Evolutionary conservation across 2,329 filamentous ascomycete species (phyloP).

Genomic region (Trichoderma endophyticum): DNA sequence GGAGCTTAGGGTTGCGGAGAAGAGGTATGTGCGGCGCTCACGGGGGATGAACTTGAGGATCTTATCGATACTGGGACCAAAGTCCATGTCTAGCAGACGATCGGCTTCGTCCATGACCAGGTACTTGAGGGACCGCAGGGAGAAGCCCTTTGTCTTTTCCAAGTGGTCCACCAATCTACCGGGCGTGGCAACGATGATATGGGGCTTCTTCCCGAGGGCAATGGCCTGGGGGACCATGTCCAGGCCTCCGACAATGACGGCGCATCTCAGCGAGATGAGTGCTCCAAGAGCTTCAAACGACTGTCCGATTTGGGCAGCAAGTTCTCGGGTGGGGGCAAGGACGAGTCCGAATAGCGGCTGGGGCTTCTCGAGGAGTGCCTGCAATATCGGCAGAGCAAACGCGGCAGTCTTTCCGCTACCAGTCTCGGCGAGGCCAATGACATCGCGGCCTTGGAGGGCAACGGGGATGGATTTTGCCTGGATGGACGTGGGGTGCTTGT

Average conservation of each 20-base stretch:
- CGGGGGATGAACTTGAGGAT: conserved; percentile 84
- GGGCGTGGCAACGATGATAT: conserved; percentile 89
- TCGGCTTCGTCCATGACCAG: conserved; percentile 96
- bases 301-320: conserved; percentile 87
- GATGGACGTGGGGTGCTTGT: conserved; percentile 84
- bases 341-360: conserved; percentile 84
- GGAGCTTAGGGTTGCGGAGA: conserved; percentile 89
- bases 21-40: conserved; percentile 78
- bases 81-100: conserved; percentile 86
- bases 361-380: conserved; percentile 83
- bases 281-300: conserved; percentile 84
- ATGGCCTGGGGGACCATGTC: conserved; percentile 94
- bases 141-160: conserved; percentile 96
- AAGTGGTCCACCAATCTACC: conserved; percentile 87
- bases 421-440: conserved; percentile 93
- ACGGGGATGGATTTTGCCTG: conserved; percentile 80
- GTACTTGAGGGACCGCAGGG: conserved; percentile 75
- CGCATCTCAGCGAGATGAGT: conserved; percentile 80
- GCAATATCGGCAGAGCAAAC: conserved; percentile 88
- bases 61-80: conserved; percentile 88
- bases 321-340: conserved; percentile 86
- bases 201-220: conserved; percentile 90
- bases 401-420: conserved; percentile 95
- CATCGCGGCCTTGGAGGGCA: conserved; percentile 75
- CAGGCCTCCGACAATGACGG: conserved; percentile 87